Percentiles rank a stretch among this genome's conserved stretches.
These are phyloP conservation scores for Fulvia fulva DNA, from an alignment of 2,329 filamentous ascomycete species.

Conservation along the genomic window DNA sequence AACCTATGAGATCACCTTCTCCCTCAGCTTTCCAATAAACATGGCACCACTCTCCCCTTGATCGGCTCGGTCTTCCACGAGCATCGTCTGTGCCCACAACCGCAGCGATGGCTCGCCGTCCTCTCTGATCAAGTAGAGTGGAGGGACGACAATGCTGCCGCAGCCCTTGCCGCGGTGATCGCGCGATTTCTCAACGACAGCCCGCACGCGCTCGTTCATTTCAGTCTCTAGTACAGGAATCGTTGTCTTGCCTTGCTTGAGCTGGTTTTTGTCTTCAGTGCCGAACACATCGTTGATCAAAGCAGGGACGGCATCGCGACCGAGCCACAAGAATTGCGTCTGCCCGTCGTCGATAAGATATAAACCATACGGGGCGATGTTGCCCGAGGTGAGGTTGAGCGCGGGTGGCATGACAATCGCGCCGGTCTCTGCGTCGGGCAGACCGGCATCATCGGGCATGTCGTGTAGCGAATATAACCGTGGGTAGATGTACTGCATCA, in stretches of 20 bases:
- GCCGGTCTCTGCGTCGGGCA: constrained; percentile 79
- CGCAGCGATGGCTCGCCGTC: constrained; percentile 94
- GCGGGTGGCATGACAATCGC: constrained; percentile 84
- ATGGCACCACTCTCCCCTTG: constrained; percentile 89
- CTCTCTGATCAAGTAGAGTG: constrained; percentile 89
- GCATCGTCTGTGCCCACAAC: constrained; percentile 91
- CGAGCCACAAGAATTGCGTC: constrained; percentile 96
- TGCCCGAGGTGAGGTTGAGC: constrained; percentile 81
- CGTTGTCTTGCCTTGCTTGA: constrained; percentile 86
- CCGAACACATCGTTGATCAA: constrained; percentile 88
- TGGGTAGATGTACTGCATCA: constrained; percentile 81
- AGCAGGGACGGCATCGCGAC: constrained; percentile 86
- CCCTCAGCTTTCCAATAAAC: constrained; percentile 85
- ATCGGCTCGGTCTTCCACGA: constrained; percentile 92
- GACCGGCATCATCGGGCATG: constrained; percentile 90
- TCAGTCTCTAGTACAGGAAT: constrained; percentile 88
- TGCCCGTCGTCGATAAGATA: constrained; percentile 97
- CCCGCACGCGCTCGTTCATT: constrained; percentile 90
- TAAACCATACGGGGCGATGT: constrained; percentile 81
- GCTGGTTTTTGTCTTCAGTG: constrained; percentile 71
- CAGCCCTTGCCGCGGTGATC: constrained; percentile 84
- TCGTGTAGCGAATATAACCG: constrained; percentile 76
- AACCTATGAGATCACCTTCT: constrained; percentile 67
- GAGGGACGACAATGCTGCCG: constrained; percentile 87
- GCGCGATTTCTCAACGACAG: constrained; percentile 85